Evolutionary conservation across 768 basidiomycete genomes (phyloP).

Genomic region (Chalciporus piperatus): DNA sequence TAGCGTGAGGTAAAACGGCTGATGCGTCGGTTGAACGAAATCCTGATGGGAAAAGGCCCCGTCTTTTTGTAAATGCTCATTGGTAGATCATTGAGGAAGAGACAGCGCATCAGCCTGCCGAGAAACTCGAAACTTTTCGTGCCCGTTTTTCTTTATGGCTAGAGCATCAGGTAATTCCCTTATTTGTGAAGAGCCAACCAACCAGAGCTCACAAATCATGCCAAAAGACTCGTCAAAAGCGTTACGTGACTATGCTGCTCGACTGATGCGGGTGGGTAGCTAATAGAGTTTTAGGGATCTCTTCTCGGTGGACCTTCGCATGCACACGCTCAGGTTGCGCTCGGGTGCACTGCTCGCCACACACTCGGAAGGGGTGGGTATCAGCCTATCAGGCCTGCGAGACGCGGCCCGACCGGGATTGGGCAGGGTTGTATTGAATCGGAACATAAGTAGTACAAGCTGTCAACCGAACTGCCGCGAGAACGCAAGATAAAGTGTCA

Average conservation of each 20-base stretch:
- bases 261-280: constrained; percentile 16
- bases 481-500: neutral
- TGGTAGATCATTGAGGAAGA: constrained; percentile 21
- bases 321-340: neutral
- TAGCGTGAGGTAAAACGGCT: constrained; percentile 34
- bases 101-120: too few species aligned
- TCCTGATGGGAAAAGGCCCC: constrained; percentile 23
- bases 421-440: neutral
- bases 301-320: constrained; percentile 8
- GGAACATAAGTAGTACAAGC: constrained; percentile 3
- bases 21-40: constrained; percentile 28
- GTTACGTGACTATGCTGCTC: too few species aligned
- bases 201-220: too few species aligned
- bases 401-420: too few species aligned
- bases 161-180: too few species aligned
- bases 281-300: constrained; percentile 34
- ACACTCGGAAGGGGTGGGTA: neutral
- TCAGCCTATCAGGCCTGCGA: neutral
- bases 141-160: too few species aligned
- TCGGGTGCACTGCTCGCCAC: constrained; percentile 3
- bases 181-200: too few species aligned
- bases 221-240: too few species aligned
- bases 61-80: constrained; percentile 14
- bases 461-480: neutral
- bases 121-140: too few species aligned